Conservation (phyloP, 257 asterid genomes). For the Thymus mandschuricus region DNA sequence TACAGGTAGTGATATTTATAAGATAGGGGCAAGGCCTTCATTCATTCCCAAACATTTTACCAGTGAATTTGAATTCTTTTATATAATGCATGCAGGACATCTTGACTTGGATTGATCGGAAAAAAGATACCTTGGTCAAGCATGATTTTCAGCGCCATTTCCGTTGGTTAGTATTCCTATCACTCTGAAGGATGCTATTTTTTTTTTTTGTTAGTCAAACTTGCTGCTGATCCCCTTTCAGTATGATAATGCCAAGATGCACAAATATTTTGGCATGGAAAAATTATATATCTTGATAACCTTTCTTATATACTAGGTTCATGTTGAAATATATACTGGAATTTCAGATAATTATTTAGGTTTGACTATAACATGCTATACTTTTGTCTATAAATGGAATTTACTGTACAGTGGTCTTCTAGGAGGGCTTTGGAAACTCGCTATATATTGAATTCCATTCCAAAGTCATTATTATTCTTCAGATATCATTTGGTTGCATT, state of each 20-base stretch:
- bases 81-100: constrained; percentile 59
- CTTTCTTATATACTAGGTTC: constrained; percentile 5
- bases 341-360: constrained; percentile 1
- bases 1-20: constrained; percentile 53
- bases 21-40: constrained; percentile 17
- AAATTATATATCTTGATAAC: constrained; percentile 9
- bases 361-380: constrained; percentile 5
- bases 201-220: constrained; percentile 20
- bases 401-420: too few relatives aligned
- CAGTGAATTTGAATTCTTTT: constrained; percentile 16
- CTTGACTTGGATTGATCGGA: constrained; percentile 71
- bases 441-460: background rate
- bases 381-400: background rate
- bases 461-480: constrained; percentile 6
- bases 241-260: constrained; percentile 24
- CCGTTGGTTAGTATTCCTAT: constrained; percentile 61
- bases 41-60: constrained; percentile 20
- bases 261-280: constrained; percentile 2
- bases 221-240: constrained; percentile 7
- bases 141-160: constrained; percentile 66
- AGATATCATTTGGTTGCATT: constrained; percentile 24
- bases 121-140: constrained; percentile 55
- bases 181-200: background rate
- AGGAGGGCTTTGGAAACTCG: constrained; percentile 2
- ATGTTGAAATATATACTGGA: background rate